Percentiles rank a stretch among this genome's conserved stretches.
Evolutionary conservation across 257 asterid species (phyloP).

Genomic region (Przewalskia tangutica): DNA sequence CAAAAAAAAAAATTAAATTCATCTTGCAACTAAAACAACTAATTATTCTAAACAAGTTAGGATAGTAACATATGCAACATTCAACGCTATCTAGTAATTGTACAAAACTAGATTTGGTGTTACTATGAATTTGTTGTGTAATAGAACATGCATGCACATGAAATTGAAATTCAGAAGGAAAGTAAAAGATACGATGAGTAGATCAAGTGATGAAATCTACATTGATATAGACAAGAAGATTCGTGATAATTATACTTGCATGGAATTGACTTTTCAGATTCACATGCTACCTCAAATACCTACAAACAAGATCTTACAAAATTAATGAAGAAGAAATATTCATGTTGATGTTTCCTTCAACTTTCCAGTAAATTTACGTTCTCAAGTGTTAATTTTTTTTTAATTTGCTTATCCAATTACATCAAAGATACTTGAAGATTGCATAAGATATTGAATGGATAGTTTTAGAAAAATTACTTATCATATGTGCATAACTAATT

Average conservation of each 20-base stretch:
- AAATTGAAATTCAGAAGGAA: background rate
- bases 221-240: background rate
- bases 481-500: background rate
- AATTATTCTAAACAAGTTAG: too few relatives aligned
- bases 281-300: slow-evolving; percentile 7
- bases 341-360: slow-evolving; percentile 26
- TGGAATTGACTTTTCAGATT: slow-evolving; percentile 23
- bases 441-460: background rate
- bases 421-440: background rate
- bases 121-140: background rate
- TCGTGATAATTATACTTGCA: slow-evolving; percentile 16
- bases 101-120: background rate
- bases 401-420: background rate
- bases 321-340: slow-evolving; percentile 9
- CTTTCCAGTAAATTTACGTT: slow-evolving; percentile 1
- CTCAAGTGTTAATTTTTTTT: background rate
- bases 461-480: background rate
- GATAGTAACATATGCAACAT: too few relatives aligned
- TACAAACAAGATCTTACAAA: slow-evolving; percentile 13
- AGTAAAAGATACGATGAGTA: background rate
- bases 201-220: background rate
- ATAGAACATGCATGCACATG: background rate
- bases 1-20: too few relatives aligned
- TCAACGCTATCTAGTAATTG: too few relatives aligned
- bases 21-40: too few relatives aligned